These are phyloP conservation scores for Brassica napus DNA, from an alignment of 345 rosid species.

Conservation along the genomic window DNA sequence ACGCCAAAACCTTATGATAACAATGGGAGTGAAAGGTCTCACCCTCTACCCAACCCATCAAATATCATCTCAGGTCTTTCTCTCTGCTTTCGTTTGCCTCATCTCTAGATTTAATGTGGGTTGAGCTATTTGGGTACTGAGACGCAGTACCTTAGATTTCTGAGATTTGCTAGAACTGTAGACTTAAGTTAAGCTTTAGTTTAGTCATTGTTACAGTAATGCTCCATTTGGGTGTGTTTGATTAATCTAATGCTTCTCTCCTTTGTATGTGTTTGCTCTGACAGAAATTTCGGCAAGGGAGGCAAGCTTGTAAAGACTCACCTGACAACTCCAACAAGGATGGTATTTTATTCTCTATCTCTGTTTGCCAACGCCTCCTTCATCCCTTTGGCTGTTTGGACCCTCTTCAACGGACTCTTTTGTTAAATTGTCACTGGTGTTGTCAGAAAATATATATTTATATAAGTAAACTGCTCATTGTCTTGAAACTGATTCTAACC, in stretches of 20 bases:
- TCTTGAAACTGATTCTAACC: not conserved
- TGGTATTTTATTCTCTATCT: conserved; percentile 49
- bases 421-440: not conserved
- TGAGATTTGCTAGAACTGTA: not conserved
- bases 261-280: conserved; percentile 4
- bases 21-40: conserved; percentile 95
- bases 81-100: not conserved
- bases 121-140: not conserved
- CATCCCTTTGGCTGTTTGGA: not conserved
- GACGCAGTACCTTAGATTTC: not conserved
- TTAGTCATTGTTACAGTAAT: not conserved
- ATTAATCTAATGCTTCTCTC: not conserved
- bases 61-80: conserved; percentile 87
- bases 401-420: not conserved
- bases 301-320: conserved; percentile 86
- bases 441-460: not conserved
- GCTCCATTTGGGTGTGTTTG: not conserved
- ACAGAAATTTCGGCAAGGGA: conserved; percentile 93
- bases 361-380: not conserved
- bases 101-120: too few relatives aligned
- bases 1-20: conserved; percentile 88
- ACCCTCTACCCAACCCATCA: conserved; percentile 91
- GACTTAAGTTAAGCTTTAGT: not conserved
- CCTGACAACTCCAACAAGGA: conserved; percentile 87
- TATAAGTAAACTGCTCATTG: not conserved